Evolutionary conservation across 1,284 basidiomycete genomes (phyloP), one percentile per base, ranked within the genome.

Genomic region (Calocybe gambosa): DNA sequence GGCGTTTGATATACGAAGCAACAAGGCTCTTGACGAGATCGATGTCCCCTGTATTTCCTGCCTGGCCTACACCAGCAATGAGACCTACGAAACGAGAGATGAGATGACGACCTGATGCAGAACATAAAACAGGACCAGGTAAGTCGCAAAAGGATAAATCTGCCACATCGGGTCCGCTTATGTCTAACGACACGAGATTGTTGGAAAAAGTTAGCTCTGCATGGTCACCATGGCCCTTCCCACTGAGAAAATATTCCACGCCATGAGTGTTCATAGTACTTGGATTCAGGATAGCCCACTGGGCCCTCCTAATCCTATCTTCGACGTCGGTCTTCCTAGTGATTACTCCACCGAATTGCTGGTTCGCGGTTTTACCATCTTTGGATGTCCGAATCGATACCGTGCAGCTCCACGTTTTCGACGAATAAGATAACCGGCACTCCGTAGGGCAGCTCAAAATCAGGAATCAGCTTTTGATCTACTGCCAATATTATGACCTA

Each of bases 91-190:
- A 7, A 26, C 25, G 25, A 26, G 25, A 26, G 25, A 5, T 26
- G 9, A 2, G 15, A 35, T 16, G 2, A 6, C 9, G 23, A 13
- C 6, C 6, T 9, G 46, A 7, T 16, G 5, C 10, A 41, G 15
- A 39, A 31, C 5, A 18, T 53, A 20, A 39, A 63, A 66, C 62
- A 62, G 16, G 49, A 82, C 83, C 80, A n/a, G 84, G 84, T 1
- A 86, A 63, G 59, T 86, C 85, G 47, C 68, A 70, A 42, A 90
- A 89, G 0, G 85, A 83, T 0, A 90, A 68, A 51, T 90, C 85
- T 0, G 80, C 76, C 0, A 90, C 71, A 13, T 80, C 77, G 0
- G 73, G 71, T 0, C 86, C 86, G 29, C 72, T 75, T 43, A 90
- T 81, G 43, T 85, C 73, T 13, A 89, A 55, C 0, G 76, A 82